These are phyloP conservation scores for Phytophthora crassamura DNA, from an alignment of 352 stramenopile species.

Conservation along the genomic window DNA sequence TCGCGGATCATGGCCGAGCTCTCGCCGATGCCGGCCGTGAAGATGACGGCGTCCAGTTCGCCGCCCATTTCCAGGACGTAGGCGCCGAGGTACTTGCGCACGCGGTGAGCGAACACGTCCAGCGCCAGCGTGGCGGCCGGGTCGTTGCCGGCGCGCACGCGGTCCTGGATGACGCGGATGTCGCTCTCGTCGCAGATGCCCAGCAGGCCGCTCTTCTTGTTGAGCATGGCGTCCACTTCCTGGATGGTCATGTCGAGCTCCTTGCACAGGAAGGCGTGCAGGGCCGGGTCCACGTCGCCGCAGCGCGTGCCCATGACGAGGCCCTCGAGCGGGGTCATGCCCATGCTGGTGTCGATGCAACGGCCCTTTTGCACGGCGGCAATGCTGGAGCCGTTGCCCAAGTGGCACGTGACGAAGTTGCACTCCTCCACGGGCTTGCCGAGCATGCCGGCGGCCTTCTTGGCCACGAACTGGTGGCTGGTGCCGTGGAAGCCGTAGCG, in stretches of 20 bases:
- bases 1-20: conserved; percentile 82
- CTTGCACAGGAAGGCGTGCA: conserved; percentile 78
- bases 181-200: conserved; percentile 86
- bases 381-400: conserved; percentile 90
- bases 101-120: conserved; percentile 86
- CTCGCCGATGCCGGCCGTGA: conserved; percentile 91
- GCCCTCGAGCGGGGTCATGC: conserved; percentile 88
- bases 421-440: conserved; percentile 59
- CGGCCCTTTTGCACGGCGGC: conserved; percentile 75
- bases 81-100: conserved; percentile 89
- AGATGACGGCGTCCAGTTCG: conserved; percentile 85
- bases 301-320: conserved; percentile 91
- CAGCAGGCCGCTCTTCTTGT: conserved; percentile 90
- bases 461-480: conserved; percentile 86
- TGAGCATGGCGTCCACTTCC: conserved; percentile 87
- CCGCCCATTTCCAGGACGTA: conserved; percentile 80
- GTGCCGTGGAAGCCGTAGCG: conserved; percentile 93
- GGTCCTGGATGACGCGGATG: conserved; percentile 81
- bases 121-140: conserved; percentile 69
- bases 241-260: conserved; percentile 74
- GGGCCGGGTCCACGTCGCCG: conserved; percentile 86
- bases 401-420: conserved; percentile 88
- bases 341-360: conserved; percentile 92
- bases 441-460: conserved; percentile 67
- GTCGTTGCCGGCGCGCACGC: conserved; percentile 58